Base-by-base conservation (phyloP, 2,329 filamentous ascomycete species). In the Xylariaceae sp. region DNA sequence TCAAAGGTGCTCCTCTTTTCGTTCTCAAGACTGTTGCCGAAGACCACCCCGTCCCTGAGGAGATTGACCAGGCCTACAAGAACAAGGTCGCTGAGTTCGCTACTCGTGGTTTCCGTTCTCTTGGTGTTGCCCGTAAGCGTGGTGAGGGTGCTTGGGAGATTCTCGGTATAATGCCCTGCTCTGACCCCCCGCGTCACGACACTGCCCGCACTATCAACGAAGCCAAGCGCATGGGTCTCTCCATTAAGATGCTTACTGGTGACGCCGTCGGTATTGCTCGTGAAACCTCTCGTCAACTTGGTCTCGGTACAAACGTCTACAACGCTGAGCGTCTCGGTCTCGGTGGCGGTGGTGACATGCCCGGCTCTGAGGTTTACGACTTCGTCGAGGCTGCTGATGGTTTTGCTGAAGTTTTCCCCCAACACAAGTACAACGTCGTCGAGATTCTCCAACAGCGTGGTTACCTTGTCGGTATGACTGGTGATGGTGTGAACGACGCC, bases 221-320 rank as follows among this genome's bases (percentile, higher is more conserved):
- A 77, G 91, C 91, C 71, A 93, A 94, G 82, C 83, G 80, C 65
- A 85, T 96, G 60, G 91, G 91, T 81, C 82, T 96, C 63, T 92
- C 88, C 68, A 92, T 96, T 78, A 96, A 96, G 83, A 96, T 96
- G 90, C 84, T 96, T 78, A 96, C 92, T 77, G 91, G 91, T 83
- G 91, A 96, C 74, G 90, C 92, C 67, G 91, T 96, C 73, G 92
- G 90, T 76, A 96, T 96, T 74, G 91, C 91, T 69, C 88, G 89
- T 79, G 91, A 96, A 77, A 95, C 90, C 68, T 94, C 90, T 57
- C 89, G 90, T 71, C 90, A 94, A 77, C 88, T 96, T 66, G 90
- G 91, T 80, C 87, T 96, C 62, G 91, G 91, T 71, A 94, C 90
- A 72, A 96, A 96, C 76, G 87, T 96, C 70, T 96, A 95, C 82